Percentiles rank a stretch among this genome's conserved stretches.
phyloP scores from a whole-genome alignment of 2,329 filamentous ascomycete genomes.

The Venturia oleaginea region DNA sequence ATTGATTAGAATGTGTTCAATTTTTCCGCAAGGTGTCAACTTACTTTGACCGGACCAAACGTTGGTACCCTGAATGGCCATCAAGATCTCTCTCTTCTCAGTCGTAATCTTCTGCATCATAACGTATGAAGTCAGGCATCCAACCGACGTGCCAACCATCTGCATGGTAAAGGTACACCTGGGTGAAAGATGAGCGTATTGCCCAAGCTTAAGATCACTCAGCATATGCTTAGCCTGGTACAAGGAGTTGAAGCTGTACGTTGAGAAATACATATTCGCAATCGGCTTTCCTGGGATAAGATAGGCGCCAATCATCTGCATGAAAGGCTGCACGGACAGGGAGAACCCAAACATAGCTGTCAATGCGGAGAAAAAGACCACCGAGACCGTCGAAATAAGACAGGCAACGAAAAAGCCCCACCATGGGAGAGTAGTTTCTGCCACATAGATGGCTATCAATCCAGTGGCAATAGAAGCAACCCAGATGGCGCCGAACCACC shows the following conservation, averaged over 20 bases:
- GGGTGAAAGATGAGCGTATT: conserved; percentile 31
- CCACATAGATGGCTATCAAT: conserved; percentile 20
- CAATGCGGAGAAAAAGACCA: conserved; percentile 22
- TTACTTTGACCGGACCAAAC: conserved; percentile 35
- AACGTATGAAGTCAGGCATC: conserved; percentile 34
- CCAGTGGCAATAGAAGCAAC: conserved; percentile 19
- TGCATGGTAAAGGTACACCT: conserved; percentile 37
- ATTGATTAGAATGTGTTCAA: background rate
- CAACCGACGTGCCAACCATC: conserved; percentile 29
- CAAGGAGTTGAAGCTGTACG: conserved; percentile 26
- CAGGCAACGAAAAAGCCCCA: conserved; percentile 24
- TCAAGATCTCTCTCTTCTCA: conserved; percentile 32
- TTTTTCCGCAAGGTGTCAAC: background rate
- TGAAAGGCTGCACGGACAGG: conserved; percentile 19
- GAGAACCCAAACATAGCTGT: conserved; percentile 18
- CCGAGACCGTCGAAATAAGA: conserved; percentile 18
- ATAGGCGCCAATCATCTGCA: conserved; percentile 16
- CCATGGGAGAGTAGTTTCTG: conserved; percentile 24
- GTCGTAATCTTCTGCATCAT: conserved; percentile 37
- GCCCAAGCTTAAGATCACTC: conserved; percentile 29
- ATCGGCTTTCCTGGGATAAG: conserved; percentile 27
- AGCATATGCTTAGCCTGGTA: conserved; percentile 20
- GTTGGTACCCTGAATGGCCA: conserved; percentile 32
- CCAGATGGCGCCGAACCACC: conserved; percentile 25
- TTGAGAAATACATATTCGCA: conserved; percentile 38